A percentile compares a stretch with the other conserved stretches of the same genome.
Evolutionary conservation across 2,329 filamentous ascomycete genomes (phyloP).

Genomic region (Coleophoma eucalyptorum): DNA sequence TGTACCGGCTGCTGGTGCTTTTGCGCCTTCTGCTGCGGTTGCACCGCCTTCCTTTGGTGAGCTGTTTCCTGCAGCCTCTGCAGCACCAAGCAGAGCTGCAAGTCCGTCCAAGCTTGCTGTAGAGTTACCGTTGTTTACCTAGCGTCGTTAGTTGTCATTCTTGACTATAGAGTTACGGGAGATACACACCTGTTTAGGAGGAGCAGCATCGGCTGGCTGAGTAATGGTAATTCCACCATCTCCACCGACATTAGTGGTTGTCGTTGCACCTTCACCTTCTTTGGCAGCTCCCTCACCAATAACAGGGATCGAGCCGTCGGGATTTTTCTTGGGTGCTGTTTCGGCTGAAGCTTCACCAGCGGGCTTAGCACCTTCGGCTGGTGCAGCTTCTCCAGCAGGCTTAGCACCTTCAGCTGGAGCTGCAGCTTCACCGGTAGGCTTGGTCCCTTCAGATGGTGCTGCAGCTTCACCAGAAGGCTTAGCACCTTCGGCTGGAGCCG

Average conservation of each 20-base stretch:
- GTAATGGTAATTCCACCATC: neutral
- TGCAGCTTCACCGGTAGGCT: neutral
- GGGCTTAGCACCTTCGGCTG: neutral
- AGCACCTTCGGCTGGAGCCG: neutral
- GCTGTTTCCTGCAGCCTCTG: neutral
- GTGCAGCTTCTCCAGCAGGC: no score
- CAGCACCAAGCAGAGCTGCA: neutral
- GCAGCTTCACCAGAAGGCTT: neutral
- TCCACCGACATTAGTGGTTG: neutral
- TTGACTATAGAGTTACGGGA: neutral
- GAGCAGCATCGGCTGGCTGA: neutral
- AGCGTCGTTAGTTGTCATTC: neutral
- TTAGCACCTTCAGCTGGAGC: neutral
- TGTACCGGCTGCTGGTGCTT: neutral
- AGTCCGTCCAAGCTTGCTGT: neutral
- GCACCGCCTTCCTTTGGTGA: no score
- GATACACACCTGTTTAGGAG: neutral
- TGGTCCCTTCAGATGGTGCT: neutral
- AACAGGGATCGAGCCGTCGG: neutral
- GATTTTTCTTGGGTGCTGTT: neutral
- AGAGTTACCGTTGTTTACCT: neutral
- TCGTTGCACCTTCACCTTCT: neutral
- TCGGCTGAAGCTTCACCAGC: neutral
- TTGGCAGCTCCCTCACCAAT: neutral
- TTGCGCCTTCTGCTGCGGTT: neutral